Conservation (phyloP, 768 basidiomycete genomes). For the Heimioporus sp. region DNA sequence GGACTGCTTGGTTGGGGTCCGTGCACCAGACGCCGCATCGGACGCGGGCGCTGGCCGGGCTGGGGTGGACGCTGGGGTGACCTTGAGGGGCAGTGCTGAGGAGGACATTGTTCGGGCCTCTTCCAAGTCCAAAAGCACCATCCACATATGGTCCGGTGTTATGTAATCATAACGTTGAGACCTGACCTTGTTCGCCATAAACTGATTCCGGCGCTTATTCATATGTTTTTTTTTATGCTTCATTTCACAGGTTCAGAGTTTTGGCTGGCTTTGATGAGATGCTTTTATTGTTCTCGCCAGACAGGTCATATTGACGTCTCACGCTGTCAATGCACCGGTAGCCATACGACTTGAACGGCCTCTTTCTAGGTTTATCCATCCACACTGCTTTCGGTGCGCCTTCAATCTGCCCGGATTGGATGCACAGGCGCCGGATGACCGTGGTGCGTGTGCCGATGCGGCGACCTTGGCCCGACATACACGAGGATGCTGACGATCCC, state of each 20-base stretch:
- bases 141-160: not conserved
- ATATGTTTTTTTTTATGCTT: not conserved
- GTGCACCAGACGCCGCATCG: constrained; percentile 20
- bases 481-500: constrained; percentile 9
- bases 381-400: too few species aligned
- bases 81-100: constrained; percentile 68
- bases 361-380: too few species aligned
- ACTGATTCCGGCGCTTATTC: not conserved
- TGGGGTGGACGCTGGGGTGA: constrained; percentile 52
- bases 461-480: constrained; percentile 15
- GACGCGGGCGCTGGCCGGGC: constrained; percentile 34
- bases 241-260: not conserved
- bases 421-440: not conserved
- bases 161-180: constrained; percentile 12
- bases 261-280: not conserved
- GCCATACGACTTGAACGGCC: too few species aligned
- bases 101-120: constrained; percentile 34
- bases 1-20: constrained; percentile 49
- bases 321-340: too few species aligned
- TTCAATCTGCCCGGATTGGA: not conserved
- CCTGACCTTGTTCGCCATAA: constrained; percentile 3
- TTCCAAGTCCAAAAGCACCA: not conserved
- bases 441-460: constrained; percentile 23
- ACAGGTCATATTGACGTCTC: not conserved
- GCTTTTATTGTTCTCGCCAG: constrained; percentile 4